Conservation (phyloP, 1,139 yeast genomes). For the Yamadazyma triangularis region DNA sequence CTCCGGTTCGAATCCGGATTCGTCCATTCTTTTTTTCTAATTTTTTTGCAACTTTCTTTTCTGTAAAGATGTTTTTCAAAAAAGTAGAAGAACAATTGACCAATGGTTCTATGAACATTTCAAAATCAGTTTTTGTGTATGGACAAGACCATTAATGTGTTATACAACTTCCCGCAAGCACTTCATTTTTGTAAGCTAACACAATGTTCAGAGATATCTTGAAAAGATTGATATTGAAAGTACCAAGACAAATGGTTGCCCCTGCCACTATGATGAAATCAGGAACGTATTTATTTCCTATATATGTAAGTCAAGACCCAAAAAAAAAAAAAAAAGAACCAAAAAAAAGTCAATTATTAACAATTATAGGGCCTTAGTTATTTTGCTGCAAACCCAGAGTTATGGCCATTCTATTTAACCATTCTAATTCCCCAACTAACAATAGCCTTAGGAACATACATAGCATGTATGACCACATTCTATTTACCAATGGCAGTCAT, state of each 20-base stretch:
- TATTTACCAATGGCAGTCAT: slow-evolving; percentile 37
- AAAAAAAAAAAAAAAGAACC: too few species aligned
- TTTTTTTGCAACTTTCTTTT: too few species aligned
- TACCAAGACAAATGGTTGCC: background rate
- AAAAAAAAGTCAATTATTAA: too few species aligned
- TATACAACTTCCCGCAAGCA: too few species aligned
- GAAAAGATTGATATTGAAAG: background rate
- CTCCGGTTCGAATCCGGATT: slow-evolving; percentile 90
- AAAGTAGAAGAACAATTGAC: too few species aligned
- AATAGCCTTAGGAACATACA: slow-evolving; percentile 39
- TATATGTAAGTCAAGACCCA: background rate
- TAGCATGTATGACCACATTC: slow-evolving; percentile 26
- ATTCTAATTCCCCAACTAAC: slow-evolving; percentile 49
- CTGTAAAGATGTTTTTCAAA: too few species aligned
- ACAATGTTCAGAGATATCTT: too few species aligned
- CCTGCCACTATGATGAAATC: slow-evolving; percentile 16
- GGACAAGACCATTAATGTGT: too few species aligned
- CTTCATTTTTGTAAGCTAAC: too few species aligned
- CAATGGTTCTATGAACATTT: too few species aligned
- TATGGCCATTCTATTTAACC: slow-evolving; percentile 50
- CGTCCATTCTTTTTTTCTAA: slow-evolving; percentile 53
- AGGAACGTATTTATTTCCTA: slow-evolving; percentile 23
- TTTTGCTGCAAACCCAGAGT: slow-evolving; percentile 38
- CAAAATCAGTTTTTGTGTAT: too few species aligned
- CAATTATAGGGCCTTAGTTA: slow-evolving; percentile 38